Percentiles rank a stretch among this genome's conserved stretches.
Conservation (phyloP, 2,329 filamentous ascomycete genomes). For the Sporothrix inflata region DNA sequence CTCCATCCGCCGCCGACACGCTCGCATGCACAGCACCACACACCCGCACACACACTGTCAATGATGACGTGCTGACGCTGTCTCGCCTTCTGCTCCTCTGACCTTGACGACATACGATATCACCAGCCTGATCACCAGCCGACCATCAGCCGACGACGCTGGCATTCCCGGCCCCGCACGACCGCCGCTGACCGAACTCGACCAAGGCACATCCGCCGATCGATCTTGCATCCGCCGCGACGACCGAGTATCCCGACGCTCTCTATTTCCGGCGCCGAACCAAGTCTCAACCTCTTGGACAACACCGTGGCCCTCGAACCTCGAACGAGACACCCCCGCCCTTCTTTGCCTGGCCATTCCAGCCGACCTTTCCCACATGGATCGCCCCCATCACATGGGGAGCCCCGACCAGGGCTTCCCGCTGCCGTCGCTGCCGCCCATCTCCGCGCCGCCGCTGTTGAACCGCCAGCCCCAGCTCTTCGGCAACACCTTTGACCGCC, state of each 20-base stretch:
- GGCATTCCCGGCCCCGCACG: not conserved
- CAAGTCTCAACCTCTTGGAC: too few species aligned
- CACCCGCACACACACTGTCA: not conserved
- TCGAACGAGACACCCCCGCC: not conserved
- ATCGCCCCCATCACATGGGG: conserved; percentile 51
- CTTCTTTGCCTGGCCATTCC: not conserved
- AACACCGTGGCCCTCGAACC: not conserved
- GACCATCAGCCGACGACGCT: not conserved
- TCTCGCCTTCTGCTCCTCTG: not conserved
- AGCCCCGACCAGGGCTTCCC: conserved; percentile 54
- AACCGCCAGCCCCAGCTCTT: conserved; percentile 71
- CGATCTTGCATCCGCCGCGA: not conserved
- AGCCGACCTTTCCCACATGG: conserved; percentile 43
- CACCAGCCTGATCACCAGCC: not conserved
- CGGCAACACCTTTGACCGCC: conserved; percentile 64
- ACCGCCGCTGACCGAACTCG: not conserved
- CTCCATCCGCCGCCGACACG: not conserved
- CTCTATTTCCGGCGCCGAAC: not conserved
- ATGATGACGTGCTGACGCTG: conserved; percentile 18
- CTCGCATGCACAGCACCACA: not conserved
- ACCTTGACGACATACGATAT: not conserved
- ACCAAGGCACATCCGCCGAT: not conserved
- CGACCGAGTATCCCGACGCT: conserved; percentile 8
- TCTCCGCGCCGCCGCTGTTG: conserved; percentile 61
- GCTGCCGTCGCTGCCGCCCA: conserved; percentile 51